Percentiles rank a stretch among this genome's conserved stretches.
Conservation (phyloP, 306 rosid species). For the Castanea crenata region DNA sequence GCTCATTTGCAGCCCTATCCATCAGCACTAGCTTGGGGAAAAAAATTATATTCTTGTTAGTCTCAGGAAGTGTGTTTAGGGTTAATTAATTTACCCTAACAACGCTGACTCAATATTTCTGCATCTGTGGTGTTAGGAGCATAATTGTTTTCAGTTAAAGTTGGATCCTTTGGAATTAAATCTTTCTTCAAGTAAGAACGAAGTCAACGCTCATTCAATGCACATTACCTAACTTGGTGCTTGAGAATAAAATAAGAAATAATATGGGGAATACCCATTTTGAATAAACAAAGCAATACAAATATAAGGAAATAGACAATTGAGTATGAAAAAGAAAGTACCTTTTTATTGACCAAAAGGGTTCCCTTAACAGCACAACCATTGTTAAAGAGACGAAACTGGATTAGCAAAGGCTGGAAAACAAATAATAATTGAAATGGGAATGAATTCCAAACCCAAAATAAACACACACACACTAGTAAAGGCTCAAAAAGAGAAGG, state of each 20-base stretch:
- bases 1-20: too few relatives aligned
- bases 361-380: conserved; percentile 81
- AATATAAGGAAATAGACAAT: neutral
- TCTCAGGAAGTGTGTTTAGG: too few relatives aligned
- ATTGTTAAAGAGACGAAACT: conserved; percentile 62
- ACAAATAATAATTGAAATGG: conserved; percentile 18
- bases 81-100: too few relatives aligned
- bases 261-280: too few relatives aligned
- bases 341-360: conserved; percentile 65
- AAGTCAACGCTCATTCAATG: too few relatives aligned
- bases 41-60: neutral
- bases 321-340: conserved; percentile 14
- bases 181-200: too few relatives aligned
- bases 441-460: conserved; percentile 12
- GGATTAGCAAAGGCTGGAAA: conserved; percentile 74
- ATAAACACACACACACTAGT: neutral
- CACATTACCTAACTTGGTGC: too few relatives aligned
- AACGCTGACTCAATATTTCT: neutral
- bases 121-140: neutral
- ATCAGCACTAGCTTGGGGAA: neutral
- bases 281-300: neutral
- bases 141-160: neutral
- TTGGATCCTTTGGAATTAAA: neutral
- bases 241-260: too few relatives aligned
- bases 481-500: conserved; percentile 5